Percentiles rank a stretch among this genome's conserved stretches.
Conservation (phyloP, 306 rosid genomes). For the Dryas alaskensis region DNA sequence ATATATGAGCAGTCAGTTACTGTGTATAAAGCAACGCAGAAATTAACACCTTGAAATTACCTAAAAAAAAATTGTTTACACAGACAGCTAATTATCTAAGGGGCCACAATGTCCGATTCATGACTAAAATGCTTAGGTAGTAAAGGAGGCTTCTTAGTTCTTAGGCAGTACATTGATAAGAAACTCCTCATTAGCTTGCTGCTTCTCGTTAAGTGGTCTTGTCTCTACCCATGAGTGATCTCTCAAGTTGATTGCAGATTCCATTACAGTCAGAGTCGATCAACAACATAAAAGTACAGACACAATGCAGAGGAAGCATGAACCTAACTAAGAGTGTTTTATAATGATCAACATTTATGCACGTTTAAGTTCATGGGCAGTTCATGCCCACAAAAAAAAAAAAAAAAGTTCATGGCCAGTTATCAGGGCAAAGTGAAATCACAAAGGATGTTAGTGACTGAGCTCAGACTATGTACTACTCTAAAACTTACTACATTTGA, state of each 20-base stretch:
- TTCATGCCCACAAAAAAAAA: too few species aligned
- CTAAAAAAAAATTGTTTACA: background rate
- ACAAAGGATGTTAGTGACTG: constrained; percentile 1
- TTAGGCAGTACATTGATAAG: background rate
- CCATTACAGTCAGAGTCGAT: background rate
- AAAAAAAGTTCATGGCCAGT: background rate
- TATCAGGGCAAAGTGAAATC: constrained; percentile 5
- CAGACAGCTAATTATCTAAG: background rate
- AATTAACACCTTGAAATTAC: background rate
- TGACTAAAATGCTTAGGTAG: background rate
- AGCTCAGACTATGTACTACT: constrained; percentile 4
- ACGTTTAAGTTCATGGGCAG: background rate
- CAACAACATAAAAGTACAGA: background rate
- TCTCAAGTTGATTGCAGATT: background rate
- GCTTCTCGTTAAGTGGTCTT: background rate
- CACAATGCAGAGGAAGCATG: background rate
- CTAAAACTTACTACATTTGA: constrained; percentile 4
- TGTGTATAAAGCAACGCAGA: background rate
- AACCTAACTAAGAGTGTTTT: background rate
- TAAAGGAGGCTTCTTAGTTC: background rate
- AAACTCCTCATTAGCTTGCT: constrained; percentile 1
- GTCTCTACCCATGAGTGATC: background rate
- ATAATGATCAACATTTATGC: constrained; percentile 3
- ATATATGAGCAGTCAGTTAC: background rate
- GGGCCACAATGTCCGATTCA: background rate